Evolutionary conservation across 257 asterid genomes (phyloP).

Genomic region (Verbena officinalis): DNA sequence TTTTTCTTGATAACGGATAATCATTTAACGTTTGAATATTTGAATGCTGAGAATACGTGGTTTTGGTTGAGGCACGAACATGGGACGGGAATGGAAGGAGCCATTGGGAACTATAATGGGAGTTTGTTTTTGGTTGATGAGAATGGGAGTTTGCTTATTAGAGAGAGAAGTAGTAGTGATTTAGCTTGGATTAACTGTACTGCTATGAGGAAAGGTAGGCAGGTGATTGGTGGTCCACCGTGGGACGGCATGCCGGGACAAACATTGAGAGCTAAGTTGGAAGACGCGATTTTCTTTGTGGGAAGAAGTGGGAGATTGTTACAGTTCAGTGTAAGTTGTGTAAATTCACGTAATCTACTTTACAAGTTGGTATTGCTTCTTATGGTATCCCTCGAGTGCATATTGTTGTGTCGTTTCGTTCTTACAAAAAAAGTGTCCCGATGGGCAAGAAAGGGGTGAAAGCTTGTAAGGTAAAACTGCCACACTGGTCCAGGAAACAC

Average conservation of each 20-base stretch:
- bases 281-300: constrained; percentile 72
- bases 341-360: not conserved
- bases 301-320: constrained; percentile 69
- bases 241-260: constrained; percentile 71
- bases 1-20: constrained; percentile 63
- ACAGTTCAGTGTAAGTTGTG: constrained; percentile 65
- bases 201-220: constrained; percentile 70
- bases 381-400: too few species aligned
- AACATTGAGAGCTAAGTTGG: constrained; percentile 46
- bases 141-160: constrained; percentile 64
- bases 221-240: constrained; percentile 74
- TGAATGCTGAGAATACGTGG: constrained; percentile 65
- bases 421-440: too few species aligned
- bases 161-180: constrained; percentile 64
- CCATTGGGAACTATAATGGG: constrained; percentile 75
- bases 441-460: too few species aligned
- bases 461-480: too few species aligned
- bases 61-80: constrained; percentile 83
- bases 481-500: too few species aligned
- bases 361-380: too few species aligned
- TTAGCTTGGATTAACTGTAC: constrained; percentile 83
- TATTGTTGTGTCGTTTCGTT: too few species aligned
- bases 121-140: constrained; percentile 78
- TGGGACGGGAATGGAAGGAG: constrained; percentile 55
- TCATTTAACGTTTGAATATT: constrained; percentile 60